phyloP scores from a whole-genome alignment of 352 stramenopile genomes.

The Pythium graminicola region DNA sequence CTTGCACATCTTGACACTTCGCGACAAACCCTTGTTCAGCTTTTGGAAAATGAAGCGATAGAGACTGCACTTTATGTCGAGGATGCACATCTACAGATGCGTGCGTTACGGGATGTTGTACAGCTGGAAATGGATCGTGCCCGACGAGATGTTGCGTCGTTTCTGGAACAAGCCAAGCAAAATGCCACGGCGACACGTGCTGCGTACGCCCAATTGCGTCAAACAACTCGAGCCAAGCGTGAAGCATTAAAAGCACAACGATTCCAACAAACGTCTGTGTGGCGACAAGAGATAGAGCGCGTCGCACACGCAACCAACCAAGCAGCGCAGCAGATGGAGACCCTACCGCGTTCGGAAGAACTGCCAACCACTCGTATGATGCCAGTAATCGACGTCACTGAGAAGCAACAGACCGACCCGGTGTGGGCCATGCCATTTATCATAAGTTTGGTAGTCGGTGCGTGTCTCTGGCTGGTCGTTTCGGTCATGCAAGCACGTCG shows the following conservation, averaged over 20 bases:
- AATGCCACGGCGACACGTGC: constrained; percentile 8
- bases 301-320: background rate
- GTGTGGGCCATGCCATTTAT: constrained; percentile 10
- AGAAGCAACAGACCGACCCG: background rate
- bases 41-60: constrained; percentile 20
- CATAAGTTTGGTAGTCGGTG: background rate
- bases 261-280: background rate
- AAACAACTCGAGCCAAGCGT: background rate
- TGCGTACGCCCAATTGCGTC: background rate
- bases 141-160: constrained; percentile 9
- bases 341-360: background rate
- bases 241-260: background rate
- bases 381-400: background rate
- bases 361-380: background rate
- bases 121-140: constrained; percentile 23
- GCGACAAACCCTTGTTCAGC: constrained; percentile 8
- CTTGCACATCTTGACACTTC: constrained; percentile 17
- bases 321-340: background rate
- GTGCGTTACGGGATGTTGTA: constrained; percentile 23
- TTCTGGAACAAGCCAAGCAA: constrained; percentile 10
- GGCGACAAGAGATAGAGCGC: background rate
- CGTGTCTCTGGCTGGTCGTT: background rate
- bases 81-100: constrained; percentile 21
- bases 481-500: background rate
- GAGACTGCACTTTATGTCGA: constrained; percentile 22